These are phyloP conservation scores for Citrus sinensis DNA, from an alignment of 345 rosid species.

Conservation along the genomic window DNA sequence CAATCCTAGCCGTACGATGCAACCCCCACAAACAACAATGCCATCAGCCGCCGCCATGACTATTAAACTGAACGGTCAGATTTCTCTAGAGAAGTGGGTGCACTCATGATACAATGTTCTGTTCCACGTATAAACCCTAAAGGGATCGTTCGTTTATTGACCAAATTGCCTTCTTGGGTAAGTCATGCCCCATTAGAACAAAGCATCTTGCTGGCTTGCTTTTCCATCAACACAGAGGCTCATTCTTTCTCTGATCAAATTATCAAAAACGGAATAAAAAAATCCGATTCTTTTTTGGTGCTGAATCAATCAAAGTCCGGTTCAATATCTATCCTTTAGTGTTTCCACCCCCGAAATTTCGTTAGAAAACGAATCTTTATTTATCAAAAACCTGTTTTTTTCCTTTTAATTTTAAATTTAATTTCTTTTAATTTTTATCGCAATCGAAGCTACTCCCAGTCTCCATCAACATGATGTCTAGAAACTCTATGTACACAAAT, in stretches of 20 bases:
- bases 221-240: background rate
- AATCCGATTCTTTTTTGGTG: background rate
- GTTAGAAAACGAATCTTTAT: background rate
- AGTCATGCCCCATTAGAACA: slow-evolving; percentile 5
- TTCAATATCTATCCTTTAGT: background rate
- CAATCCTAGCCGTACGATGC: background rate
- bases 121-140: background rate
- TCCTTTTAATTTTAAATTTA: background rate
- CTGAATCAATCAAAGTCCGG: slow-evolving; percentile 12
- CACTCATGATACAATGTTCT: background rate
- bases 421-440: slow-evolving; percentile 6
- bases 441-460: slow-evolving; percentile 6
- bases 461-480: slow-evolving; percentile 42
- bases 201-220: background rate
- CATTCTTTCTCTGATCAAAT: slow-evolving; percentile 13
- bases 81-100: background rate
- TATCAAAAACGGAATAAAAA: background rate
- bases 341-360: slow-evolving; percentile 1
- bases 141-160: background rate
- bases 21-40: background rate
- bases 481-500: slow-evolving; percentile 36
- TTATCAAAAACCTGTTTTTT: background rate
- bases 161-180: slow-evolving; percentile 5
- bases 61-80: background rate
- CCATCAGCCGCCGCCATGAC: background rate